These are phyloP conservation scores for Boletellus sp. DNA, from an alignment of 768 basidiomycete species.

Conservation along the genomic window DNA sequence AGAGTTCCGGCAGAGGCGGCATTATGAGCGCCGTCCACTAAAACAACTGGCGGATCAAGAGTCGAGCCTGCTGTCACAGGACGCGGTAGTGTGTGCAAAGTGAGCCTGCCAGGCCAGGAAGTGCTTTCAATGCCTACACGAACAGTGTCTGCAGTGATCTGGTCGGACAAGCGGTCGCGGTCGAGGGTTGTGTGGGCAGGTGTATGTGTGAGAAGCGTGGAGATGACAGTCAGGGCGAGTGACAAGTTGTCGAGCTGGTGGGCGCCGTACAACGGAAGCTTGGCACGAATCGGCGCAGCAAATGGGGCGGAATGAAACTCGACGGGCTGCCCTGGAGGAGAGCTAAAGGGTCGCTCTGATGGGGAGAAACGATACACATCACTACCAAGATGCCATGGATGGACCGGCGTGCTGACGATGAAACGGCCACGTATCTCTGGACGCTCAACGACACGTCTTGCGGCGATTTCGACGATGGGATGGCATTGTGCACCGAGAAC, in stretches of 20 bases:
- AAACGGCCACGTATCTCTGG: slow-evolving; percentile 40
- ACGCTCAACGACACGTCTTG: slow-evolving; percentile 39
- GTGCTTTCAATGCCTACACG: slow-evolving; percentile 54
- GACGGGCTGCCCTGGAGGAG: slow-evolving; percentile 43
- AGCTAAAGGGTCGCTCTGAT: slow-evolving; percentile 21
- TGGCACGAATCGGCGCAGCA: slow-evolving; percentile 40
- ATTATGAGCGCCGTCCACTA: slow-evolving; percentile 96
- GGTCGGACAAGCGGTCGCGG: slow-evolving; percentile 2
- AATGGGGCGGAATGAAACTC: slow-evolving; percentile 43
- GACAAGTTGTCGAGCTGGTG: slow-evolving; percentile 89
- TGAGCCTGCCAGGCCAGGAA: slow-evolving; percentile 81
- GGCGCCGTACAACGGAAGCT: slow-evolving; percentile 67
- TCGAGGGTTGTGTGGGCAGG: slow-evolving; percentile 23
- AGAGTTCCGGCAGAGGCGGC: slow-evolving; percentile 69
- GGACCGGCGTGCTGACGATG: slow-evolving; percentile 34
- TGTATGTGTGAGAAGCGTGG: slow-evolving; percentile 47
- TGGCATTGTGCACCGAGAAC: slow-evolving; percentile 65
- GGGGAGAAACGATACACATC: slow-evolving; percentile 36
- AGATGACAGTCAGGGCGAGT: slow-evolving; percentile 59
- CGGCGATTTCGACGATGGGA: slow-evolving; percentile 43
- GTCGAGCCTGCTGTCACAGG: slow-evolving; percentile 12
- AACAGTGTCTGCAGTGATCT: slow-evolving; percentile 50
- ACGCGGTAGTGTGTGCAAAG: slow-evolving; percentile 48
- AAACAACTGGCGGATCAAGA: slow-evolving; percentile 37
- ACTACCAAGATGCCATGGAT: slow-evolving; percentile 29